A percentile compares a stretch with the other conserved stretches of the same genome.
Evolutionary conservation across 1,284 basidiomycete genomes (phyloP).

Genomic region (Schizopora paradoxa): DNA sequence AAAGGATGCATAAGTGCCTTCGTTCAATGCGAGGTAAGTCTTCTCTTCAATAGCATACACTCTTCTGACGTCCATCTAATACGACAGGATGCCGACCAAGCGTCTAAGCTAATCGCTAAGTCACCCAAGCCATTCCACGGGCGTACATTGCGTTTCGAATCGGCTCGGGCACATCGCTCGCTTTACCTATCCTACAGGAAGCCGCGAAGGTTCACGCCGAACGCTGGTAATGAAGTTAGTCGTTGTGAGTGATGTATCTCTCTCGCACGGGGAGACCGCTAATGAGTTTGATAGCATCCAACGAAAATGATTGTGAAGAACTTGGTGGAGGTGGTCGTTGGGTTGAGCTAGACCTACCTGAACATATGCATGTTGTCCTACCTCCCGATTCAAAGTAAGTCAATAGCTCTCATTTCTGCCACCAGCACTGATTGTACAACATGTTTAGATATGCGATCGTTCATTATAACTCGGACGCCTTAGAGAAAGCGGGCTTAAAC

Average conservation of each 20-base stretch:
- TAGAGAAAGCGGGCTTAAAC: neutral
- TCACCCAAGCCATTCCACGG: slow-evolving; percentile 62
- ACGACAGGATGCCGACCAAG: slow-evolving; percentile 49
- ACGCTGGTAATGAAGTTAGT: slow-evolving; percentile 15
- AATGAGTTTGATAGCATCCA: neutral
- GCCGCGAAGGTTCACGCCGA: slow-evolving; percentile 38
- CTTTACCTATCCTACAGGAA: slow-evolving; percentile 65
- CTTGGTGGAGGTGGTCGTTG: slow-evolving; percentile 21
- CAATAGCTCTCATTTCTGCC: neutral
- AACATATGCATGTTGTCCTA: slow-evolving; percentile 46
- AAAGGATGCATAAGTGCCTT: slow-evolving; percentile 75
- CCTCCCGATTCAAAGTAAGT: slow-evolving; percentile 41
- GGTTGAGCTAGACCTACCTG: slow-evolving; percentile 42
- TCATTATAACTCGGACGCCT: slow-evolving; percentile 53
- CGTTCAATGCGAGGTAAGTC: slow-evolving; percentile 68
- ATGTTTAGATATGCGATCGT: slow-evolving; percentile 45
- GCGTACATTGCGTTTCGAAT: slow-evolving; percentile 65
- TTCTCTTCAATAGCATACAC: neutral
- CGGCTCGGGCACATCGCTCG: slow-evolving; percentile 69
- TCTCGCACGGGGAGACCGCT: neutral
- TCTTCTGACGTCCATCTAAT: slow-evolving; percentile 5
- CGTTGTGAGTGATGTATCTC: slow-evolving; percentile 8
- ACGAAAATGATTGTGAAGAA: slow-evolving; percentile 20
- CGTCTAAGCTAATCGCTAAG: slow-evolving; percentile 52
- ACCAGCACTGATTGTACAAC: slow-evolving; percentile 6